Base-by-base conservation (phyloP, 306 rosid species). In the Sicyos edulis region DNA sequence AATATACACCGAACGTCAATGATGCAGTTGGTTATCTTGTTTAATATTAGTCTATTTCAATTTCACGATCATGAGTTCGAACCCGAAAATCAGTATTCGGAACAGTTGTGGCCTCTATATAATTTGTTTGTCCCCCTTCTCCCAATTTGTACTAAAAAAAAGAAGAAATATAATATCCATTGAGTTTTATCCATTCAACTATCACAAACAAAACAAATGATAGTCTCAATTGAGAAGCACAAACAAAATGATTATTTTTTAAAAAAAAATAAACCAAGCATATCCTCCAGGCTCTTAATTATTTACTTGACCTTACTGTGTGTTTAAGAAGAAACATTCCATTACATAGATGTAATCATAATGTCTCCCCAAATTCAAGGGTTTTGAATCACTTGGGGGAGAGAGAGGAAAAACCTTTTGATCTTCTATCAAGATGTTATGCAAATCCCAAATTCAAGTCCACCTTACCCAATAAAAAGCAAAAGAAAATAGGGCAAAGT, bases 341-440 rank as follows among this genome's bases (percentile, higher is more conserved):
- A 45, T 44, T 73, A 83, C 79, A 51, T 65, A 81, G 75, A 51
- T 58, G 62, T 72, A 83, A 88, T 88, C 82, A 91, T 88, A 79
- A 58, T 88, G 97, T 87, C 82, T 81, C 84, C 68, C 77, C 56
- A 34, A 70, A 57, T 68, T 71, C 80, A 79, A 66, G 76, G 75
- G 76, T 3, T 4, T 71, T n/a, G 75, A 76, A 52, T 80, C 83
- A 77, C 29, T 75, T 79, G 70, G 72, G 59, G n/a, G n/a, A n/a
- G n/a, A 10, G 11, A 7, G 9, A 20, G 74, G 54, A 82, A 80
- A 19, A n/a, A 8, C 0, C 51, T 40, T 63, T 63, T 63, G 51
- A n/a, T 61, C 13, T 61, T 61, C 49, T 32, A 61, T 47, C 68
- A 26, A 26, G 3, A 32, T 14, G 45, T 60, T 15, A 60, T 26